Evolutionary conservation across 129 eudicot genomes (phyloP), one percentile per base, ranked within the genome.

Genomic region (Glebionis coronaria): DNA sequence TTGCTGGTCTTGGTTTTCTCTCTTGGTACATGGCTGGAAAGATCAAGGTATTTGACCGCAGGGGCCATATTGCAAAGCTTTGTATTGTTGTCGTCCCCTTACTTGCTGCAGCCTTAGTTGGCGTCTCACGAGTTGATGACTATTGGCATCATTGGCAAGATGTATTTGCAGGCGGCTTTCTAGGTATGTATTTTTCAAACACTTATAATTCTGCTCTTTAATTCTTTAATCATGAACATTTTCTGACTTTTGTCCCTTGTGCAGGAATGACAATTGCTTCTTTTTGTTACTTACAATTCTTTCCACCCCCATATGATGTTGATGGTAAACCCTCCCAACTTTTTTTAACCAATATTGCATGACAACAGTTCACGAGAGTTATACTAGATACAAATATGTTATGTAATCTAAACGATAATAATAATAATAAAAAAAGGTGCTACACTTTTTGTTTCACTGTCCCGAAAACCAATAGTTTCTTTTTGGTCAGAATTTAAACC

Each of bases 111-210:
- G 90, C 95, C 9, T 77, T 90, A 63, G 78, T 90, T 38, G 97
- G 84, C 58, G 86, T 87, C 61, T 90, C 97, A n/a, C 81, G 95
- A 56, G 92, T 90, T 12, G 95, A 87, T 81, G 97, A 90, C 61
- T 90, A 87, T 65, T 90, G 97, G 97, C 97, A 90, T 76, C 97
- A 90, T 57, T 90, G 97, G 97, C 85, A 87, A 78, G 97, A 90
- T 84, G 97, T 90, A 25, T 90, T 90, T 78, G 84, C 85, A 56
- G 95, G 95, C 64, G 91, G 84, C 50, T 75, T 90, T 62, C 6
- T 90, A 81, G 97, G 97, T 87, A 63, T 59, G 66, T 63, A 49
- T 47, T 62, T 57, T 35, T 29, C 44, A 50, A 4, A 13, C 15
- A 52, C 72, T 64, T 23, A 7, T 25, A 55, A 40, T 25, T 56